Base-by-base conservation (phyloP, 2,329 filamentous ascomycete species). In the Atkinsonella texensis region DNA sequence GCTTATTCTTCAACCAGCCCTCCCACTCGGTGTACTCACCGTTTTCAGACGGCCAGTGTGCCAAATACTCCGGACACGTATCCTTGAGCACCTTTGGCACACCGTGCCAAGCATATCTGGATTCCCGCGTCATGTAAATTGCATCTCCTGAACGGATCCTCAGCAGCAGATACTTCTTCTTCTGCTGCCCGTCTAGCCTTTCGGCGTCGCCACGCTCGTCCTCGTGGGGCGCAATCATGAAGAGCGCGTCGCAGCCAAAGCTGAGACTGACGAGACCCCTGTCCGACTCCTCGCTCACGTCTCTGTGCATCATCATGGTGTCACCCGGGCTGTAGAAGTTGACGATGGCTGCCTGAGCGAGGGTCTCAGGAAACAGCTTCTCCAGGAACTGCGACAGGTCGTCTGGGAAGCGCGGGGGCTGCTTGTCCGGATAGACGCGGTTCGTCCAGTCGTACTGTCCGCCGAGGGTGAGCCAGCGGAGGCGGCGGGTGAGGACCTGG, bases 391-490 rank as follows among this genome's bases (percentile, higher is more conserved):
- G 65, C 4, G 81, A 80, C 47, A 94, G 76, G 62, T 95, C 89
- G 1, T 65, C 41, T 0, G 91, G 90, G 59, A 96, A 96, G 0
- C 70, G 61, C 0, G 88, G 88, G 1, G 86, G 83, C 3, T 65
- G 54, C n/a, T 76, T 74, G 10, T 73, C 65, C 0, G 90, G 89
- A 62, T 97, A 97, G 12, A 80, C 71, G 58, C 95, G 90, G 52
- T 81, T 79, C 0, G 89, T 94, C 93, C 91, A 97, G 70, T 97
- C 87, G 66, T 97, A 97, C 66, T 97, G 93, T 0, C 89, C 91
- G 48, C 93, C 93, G 2, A 98, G 78, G 0, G 91, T 97, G 42
- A 94, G 80, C 93, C 93, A 98, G 58, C 91, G 88, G 23, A 97
- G 77, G 55, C 87, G 90, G 56, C 84, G 85, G 52, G 83, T 79